Conservation (phyloP, 2,329 filamentous ascomycete species). For the Penicillium italicum region DNA sequence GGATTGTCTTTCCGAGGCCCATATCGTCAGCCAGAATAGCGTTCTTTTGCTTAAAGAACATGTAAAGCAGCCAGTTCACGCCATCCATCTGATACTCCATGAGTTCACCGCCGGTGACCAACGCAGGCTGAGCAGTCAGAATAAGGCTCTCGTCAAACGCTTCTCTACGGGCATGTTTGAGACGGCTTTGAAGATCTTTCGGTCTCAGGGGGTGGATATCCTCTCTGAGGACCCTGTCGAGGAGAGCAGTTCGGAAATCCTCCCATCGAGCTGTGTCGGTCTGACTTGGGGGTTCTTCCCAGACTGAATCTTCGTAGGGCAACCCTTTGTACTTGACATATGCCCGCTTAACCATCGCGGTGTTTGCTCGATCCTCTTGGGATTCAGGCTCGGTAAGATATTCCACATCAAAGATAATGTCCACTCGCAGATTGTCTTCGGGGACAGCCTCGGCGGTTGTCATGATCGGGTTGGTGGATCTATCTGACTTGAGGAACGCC, state of each 20-base stretch:
- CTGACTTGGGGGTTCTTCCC: conserved; percentile 72
- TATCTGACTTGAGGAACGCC: conserved; percentile 69
- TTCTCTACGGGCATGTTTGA: conserved; percentile 62
- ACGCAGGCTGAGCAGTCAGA: conserved; percentile 67
- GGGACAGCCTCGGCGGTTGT: conserved; percentile 75
- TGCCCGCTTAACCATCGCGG: conserved; percentile 68
- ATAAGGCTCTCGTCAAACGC: conserved; percentile 66
- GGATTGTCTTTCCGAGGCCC: conserved; percentile 96
- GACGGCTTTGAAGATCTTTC: conserved; percentile 59
- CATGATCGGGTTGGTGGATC: conserved; percentile 62
- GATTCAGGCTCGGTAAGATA: conserved; percentile 58
- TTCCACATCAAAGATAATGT: conserved; percentile 82
- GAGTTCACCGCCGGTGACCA: conserved; percentile 71
- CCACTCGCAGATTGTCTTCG: conserved; percentile 77
- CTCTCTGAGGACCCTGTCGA: conserved; percentile 76
- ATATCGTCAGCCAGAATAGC: conserved; percentile 95
- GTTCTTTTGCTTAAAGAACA: conserved; percentile 77
- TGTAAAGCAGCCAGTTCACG: conserved; percentile 90
- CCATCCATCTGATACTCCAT: conserved; percentile 95
- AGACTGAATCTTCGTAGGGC: conserved; percentile 83
- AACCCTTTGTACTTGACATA: conserved; percentile 91
- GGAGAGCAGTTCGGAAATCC: conserved; percentile 78
- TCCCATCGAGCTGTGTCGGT: conserved; percentile 64
- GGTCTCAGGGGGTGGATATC: conserved; percentile 62
- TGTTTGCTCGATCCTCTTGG: conserved; percentile 64